A percentile compares a stretch with the other conserved stretches of the same genome.
Conservation (phyloP, 257 asterid species). For the Mitragyna speciosa region DNA sequence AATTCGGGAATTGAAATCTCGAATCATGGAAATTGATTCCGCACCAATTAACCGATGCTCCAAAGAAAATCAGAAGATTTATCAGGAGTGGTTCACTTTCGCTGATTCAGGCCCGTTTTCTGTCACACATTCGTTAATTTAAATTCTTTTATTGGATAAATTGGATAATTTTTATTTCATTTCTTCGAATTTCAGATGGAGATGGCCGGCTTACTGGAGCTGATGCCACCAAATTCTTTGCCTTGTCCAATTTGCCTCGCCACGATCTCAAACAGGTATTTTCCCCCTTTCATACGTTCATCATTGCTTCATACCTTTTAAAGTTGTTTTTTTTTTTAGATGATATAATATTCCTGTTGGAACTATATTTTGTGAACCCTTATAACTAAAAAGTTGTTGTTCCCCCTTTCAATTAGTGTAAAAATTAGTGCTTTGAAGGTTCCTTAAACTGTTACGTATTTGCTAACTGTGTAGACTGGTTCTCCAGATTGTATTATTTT, state of each 20-base stretch:
- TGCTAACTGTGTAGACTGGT: no score
- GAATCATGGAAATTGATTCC: slow-evolving; percentile 74
- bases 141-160: background rate
- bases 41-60: slow-evolving; percentile 81
- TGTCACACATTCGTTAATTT: background rate
- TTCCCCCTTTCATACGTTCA: background rate
- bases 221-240: slow-evolving; percentile 88
- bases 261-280: slow-evolving; percentile 86
- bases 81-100: slow-evolving; percentile 68
- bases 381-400: no score
- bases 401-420: background rate
- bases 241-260: slow-evolving; percentile 80
- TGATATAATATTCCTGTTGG: background rate
- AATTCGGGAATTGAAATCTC: background rate
- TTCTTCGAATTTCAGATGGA: slow-evolving; percentile 50
- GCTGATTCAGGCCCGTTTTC: slow-evolving; percentile 73
- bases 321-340: background rate
- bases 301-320: background rate
- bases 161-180: background rate
- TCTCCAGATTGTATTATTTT: no score
- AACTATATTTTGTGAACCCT: background rate
- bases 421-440: no score
- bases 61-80: slow-evolving; percentile 73
- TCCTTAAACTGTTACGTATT: no score
- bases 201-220: slow-evolving; percentile 85